A percentile compares a stretch with the other conserved stretches of the same genome.
Conservation (phyloP, 2,329 filamentous ascomycete genomes). For the Phialophora tarda region DNA sequence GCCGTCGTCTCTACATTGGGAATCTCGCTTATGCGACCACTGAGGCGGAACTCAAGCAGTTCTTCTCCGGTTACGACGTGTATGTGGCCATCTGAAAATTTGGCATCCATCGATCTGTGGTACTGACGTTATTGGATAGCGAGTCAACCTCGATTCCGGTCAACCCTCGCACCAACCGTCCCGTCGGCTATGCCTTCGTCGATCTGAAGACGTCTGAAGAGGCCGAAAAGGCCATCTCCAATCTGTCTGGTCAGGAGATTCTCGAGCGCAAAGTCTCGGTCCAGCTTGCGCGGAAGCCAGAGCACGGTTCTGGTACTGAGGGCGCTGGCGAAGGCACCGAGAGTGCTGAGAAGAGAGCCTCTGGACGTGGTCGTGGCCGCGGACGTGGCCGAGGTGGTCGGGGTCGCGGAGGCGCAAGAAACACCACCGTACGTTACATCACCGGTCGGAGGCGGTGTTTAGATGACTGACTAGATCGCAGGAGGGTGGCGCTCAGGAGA, state of each 20-base stretch:
- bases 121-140: constrained; percentile 57
- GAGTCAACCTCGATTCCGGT: constrained; percentile 99
- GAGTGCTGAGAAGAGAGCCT: constrained; percentile 62
- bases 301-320: constrained; percentile 78
- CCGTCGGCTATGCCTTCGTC: constrained; percentile 98
- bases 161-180: constrained; percentile 98
- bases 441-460: background rate
- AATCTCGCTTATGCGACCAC: constrained; percentile 99
- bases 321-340: constrained; percentile 72
- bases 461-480: constrained; percentile 21
- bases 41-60: constrained; percentile 99
- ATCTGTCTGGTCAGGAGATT: constrained; percentile 97
- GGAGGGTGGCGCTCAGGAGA: constrained; percentile 44
- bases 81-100: constrained; percentile 62
- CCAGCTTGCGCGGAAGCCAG: constrained; percentile 96
- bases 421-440: constrained; percentile 29
- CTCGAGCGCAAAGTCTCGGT: constrained; percentile 99
- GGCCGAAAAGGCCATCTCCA: constrained; percentile 91
- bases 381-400: constrained; percentile 69
- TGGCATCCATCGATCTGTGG: constrained; percentile 40
- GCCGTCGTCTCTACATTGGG: constrained; percentile 98
- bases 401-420: constrained; percentile 59
- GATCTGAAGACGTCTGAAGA: constrained; percentile 93
- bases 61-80: constrained; percentile 99
- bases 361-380: constrained; percentile 64